A percentile compares a stretch with the other conserved stretches of the same genome.
Conservation (phyloP, 192 early-diverging fungal species). For the Mortierella antarctica region DNA sequence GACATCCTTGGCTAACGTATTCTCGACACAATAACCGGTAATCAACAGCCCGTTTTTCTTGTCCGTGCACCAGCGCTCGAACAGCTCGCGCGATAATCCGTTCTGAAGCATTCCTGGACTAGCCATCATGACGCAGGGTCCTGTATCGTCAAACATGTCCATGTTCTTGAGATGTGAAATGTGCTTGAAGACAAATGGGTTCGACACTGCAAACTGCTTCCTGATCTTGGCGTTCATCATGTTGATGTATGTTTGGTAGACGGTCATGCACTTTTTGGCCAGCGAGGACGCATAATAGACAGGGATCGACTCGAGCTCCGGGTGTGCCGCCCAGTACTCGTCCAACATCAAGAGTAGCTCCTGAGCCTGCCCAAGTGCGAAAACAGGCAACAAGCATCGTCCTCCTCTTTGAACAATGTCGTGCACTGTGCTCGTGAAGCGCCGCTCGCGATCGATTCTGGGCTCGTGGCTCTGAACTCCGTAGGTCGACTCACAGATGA, state of each 20-base stretch:
- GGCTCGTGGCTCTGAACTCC: conserved; percentile 97
- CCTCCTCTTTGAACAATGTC: conserved; percentile 88
- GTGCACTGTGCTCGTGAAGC: conserved; percentile 89
- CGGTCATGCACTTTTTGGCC: conserved; percentile 97
- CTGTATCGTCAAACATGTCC: conserved; percentile 90
- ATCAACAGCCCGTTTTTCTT: conserved; percentile 93
- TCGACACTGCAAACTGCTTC: conserved; percentile 84
- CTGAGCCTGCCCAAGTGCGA: conserved; percentile 97
- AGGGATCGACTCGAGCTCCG: conserved; percentile 89
- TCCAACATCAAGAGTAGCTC: conserved; percentile 97
- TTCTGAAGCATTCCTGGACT: conserved; percentile 98
- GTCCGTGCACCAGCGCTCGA: conserved; percentile 96
- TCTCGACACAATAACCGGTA: conserved; percentile 98
- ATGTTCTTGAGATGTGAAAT: conserved; percentile 90
- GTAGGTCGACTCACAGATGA: conserved; percentile 97
- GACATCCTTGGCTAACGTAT: conserved; percentile 82
- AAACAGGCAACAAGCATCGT: conserved; percentile 94
- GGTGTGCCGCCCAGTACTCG: conserved; percentile 95
- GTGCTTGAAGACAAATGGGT: conserved; percentile 98
- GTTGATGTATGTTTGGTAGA: conserved; percentile 97
- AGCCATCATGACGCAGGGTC: conserved; percentile 99
- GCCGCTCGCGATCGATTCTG: conserved; percentile 88
- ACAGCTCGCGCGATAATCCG: conserved; percentile 93
- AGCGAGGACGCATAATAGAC: conserved; percentile 95
- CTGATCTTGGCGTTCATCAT: conserved; percentile 98